Conservation (phyloP, 2,329 filamentous ascomycete genomes). For the Paecilomyces fulvus region DNA sequence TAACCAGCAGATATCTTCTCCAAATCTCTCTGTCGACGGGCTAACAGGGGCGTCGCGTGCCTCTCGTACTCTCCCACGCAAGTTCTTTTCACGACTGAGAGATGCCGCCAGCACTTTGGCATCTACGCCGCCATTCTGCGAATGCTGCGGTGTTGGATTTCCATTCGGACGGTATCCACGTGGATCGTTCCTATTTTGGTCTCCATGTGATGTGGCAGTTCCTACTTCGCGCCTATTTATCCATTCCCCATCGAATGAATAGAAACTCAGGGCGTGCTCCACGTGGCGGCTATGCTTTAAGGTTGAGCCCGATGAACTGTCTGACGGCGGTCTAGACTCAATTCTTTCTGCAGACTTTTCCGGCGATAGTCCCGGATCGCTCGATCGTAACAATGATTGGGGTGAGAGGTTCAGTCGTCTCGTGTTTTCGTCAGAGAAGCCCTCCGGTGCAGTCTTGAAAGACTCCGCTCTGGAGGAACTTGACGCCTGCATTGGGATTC, state of each 20-base stretch:
- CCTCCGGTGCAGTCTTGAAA: constrained; percentile 63
- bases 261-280: constrained; percentile 37
- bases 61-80: constrained; percentile 26
- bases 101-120: constrained; percentile 12
- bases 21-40: constrained; percentile 40
- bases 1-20: constrained; percentile 44
- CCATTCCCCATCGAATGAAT: constrained; percentile 54
- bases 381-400: constrained; percentile 11
- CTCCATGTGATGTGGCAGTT: constrained; percentile 1
- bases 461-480: constrained; percentile 57
- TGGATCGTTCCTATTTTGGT: background rate
- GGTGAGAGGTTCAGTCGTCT: constrained; percentile 19
- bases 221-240: constrained; percentile 25
- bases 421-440: constrained; percentile 53
- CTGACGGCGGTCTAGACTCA: constrained; percentile 21
- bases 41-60: constrained; percentile 17
- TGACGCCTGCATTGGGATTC: constrained; percentile 48
- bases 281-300: constrained; percentile 15
- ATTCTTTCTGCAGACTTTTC: constrained; percentile 11
- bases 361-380: constrained; percentile 8
- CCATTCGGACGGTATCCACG: constrained; percentile 5
- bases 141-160: constrained; percentile 2
- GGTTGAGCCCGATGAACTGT: background rate
- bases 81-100: constrained; percentile 19
- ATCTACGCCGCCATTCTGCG: constrained; percentile 6